Base-by-base conservation (phyloP, 2,329 filamentous ascomycete genomes). In the Diaporthe helianthi region DNA sequence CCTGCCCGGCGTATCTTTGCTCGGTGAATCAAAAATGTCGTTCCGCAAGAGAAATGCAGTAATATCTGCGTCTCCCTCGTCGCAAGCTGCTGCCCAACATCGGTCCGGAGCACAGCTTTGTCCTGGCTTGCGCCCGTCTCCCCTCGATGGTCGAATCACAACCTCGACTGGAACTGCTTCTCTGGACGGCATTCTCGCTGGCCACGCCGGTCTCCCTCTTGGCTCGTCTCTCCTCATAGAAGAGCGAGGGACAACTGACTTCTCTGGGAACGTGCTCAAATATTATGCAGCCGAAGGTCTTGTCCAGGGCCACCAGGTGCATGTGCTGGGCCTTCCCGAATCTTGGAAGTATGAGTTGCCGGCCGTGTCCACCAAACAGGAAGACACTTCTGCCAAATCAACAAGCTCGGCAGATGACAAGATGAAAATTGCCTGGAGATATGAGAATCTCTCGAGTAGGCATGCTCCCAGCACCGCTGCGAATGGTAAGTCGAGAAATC, bases 351-450 rank as follows among this genome's bases (percentile, higher is more conserved):
- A 92, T 72, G 93, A 95, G 74, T 83, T 99, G 26, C 96, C 96
- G 3, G 95, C 92, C 0, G 79, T 97, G 41, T 85, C 86, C 55
- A 80, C 84, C 1, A 81, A 75, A 12, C 78, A 80, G 19, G 73
- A 75, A 58, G 78, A 72, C 80, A 46, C 33, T n/a, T 26, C 67
- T 19, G 10, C 31, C 36, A 67, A 69, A 44, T 3, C 55, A n/a
- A 58, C 67, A 3, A 53, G 10, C 19, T 64, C 47, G 41, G 84
- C 63, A 78, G 83, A 75, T 79, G 92, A 95, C 72, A 94, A 91
- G 80, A 98, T 99, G 96, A 98, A 97, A 83, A 99, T 99, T 83
- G 96, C 96, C 4, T 99, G 96, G 96, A 87, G 96, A 79, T 99
- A 99, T 81, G 94, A 98, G 80, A 87, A 89, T 41, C 80, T 98